Evolutionary conservation across 73 alveolate species (phyloP).

Genomic region (Paramecium octaurelia): DNA sequence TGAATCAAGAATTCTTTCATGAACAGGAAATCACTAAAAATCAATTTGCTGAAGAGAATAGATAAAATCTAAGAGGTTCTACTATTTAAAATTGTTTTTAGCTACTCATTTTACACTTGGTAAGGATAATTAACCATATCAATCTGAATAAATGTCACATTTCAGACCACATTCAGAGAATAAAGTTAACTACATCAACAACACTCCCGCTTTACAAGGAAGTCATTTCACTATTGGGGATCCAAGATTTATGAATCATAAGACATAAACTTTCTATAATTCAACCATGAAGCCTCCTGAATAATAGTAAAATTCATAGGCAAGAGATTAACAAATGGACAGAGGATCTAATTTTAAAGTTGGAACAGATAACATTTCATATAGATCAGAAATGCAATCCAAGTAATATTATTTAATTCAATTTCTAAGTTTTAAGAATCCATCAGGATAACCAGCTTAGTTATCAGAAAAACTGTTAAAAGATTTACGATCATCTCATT

Average conservation of each 20-base stretch:
- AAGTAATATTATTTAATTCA: neutral
- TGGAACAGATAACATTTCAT: neutral
- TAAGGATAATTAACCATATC: slow-evolving; percentile 22
- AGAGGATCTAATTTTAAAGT: slow-evolving; percentile 40
- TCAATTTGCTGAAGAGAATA: slow-evolving; percentile 48
- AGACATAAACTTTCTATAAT: neutral
- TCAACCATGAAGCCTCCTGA: slow-evolving; percentile 26
- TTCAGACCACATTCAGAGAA: slow-evolving; percentile 34
- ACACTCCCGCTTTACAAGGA: neutral
- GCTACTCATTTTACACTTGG: slow-evolving; percentile 49
- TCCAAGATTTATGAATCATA: slow-evolving; percentile 52
- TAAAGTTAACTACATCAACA: neutral
- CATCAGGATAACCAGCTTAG: slow-evolving; percentile 7
- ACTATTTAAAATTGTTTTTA: neutral
- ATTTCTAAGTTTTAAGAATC: neutral
- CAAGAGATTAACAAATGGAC: slow-evolving; percentile 43
- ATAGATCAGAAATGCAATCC: slow-evolving; percentile 9
- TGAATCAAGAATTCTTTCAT: slow-evolving; percentile 22
- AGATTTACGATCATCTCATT: slow-evolving; percentile 46
- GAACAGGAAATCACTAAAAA: neutral
- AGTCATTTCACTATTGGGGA: slow-evolving; percentile 46
- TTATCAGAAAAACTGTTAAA: neutral
- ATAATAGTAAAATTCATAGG: neutral
- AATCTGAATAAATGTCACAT: slow-evolving; percentile 26
- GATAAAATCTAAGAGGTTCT: slow-evolving; percentile 23